phyloP scores from a whole-genome alignment of 2,329 filamentous ascomycete genomes.

The Lecanosticta acicola region DNA sequence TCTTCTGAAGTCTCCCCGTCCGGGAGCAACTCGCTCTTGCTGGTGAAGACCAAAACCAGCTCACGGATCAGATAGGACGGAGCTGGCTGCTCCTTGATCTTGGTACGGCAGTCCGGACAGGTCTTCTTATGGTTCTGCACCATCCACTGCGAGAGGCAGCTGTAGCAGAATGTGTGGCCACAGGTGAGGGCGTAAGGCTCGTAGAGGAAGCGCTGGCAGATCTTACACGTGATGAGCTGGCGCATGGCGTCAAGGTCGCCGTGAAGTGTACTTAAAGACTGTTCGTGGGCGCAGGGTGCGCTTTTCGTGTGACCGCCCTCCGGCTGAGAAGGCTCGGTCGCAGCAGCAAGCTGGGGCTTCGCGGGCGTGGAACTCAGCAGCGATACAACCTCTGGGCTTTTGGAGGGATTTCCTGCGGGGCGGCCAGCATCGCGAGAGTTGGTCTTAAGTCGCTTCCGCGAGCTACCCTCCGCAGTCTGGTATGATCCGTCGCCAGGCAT shows the following conservation, averaged over 20 bases:
- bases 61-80: slow-evolving; percentile 62
- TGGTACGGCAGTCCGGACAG: slow-evolving; percentile 62
- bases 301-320: neutral
- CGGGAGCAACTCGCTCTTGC: slow-evolving; percentile 55
- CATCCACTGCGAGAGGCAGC: slow-evolving; percentile 45
- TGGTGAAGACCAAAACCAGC: slow-evolving; percentile 58
- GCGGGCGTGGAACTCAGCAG: slow-evolving; percentile 7
- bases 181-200: slow-evolving; percentile 64
- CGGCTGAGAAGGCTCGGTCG: neutral
- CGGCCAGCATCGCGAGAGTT: slow-evolving; percentile 14
- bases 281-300: slow-evolving; percentile 21
- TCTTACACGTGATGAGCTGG: slow-evolving; percentile 58
- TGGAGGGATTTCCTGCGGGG: slow-evolving; percentile 6
- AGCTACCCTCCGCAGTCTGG: slow-evolving; percentile 15
- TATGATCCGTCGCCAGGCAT: slow-evolving; percentile 15
- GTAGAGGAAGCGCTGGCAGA: slow-evolving; percentile 63
- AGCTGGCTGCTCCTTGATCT: slow-evolving; percentile 54
- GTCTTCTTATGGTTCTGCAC: slow-evolving; percentile 57
- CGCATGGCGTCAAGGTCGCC: slow-evolving; percentile 57
- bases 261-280: slow-evolving; percentile 23
- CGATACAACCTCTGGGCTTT: slow-evolving; percentile 7
- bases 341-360: slow-evolving; percentile 3
- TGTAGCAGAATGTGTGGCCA: slow-evolving; percentile 68
- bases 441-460: slow-evolving; percentile 23
- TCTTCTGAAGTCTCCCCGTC: slow-evolving; percentile 58